phyloP scores from a whole-genome alignment of 192 early-diverging fungal genomes.

The Lunasporangiospora selenospora region DNA sequence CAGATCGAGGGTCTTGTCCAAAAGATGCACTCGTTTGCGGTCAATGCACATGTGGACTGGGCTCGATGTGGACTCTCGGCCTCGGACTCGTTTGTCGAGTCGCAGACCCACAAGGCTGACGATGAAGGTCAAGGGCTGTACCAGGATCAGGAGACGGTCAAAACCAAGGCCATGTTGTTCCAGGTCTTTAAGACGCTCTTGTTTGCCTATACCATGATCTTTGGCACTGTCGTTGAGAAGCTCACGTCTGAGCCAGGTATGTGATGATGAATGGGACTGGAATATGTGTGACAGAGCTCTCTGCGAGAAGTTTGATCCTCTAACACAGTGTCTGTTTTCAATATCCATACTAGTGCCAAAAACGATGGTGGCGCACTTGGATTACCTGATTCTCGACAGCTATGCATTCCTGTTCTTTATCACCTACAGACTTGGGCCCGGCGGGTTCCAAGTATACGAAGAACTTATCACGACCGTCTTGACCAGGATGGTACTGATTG shows the following conservation, averaged over 20 bases:
- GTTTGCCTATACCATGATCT: slow-evolving; percentile 59
- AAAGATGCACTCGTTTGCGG: slow-evolving; percentile 28
- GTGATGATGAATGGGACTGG: slow-evolving; percentile 1
- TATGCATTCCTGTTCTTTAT: slow-evolving; percentile 60
- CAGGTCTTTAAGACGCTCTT: slow-evolving; percentile 55
- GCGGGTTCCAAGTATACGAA: slow-evolving; percentile 58
- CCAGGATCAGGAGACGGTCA: slow-evolving; percentile 25
- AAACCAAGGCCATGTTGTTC: slow-evolving; percentile 42
- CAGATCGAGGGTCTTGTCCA: slow-evolving; percentile 10
- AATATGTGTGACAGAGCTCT: not conserved
- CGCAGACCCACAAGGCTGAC: not conserved
- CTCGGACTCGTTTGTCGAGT: slow-evolving; percentile 21
- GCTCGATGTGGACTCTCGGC: slow-evolving; percentile 21
- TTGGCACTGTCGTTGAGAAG: slow-evolving; percentile 47
- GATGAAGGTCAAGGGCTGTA: not conserved
- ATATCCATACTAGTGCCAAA: slow-evolving; percentile 24
- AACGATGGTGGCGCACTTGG: slow-evolving; percentile 7
- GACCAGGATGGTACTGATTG: slow-evolving; percentile 40
- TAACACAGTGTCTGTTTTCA: no score
- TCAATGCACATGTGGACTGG: slow-evolving; percentile 44
- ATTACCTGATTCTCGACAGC: slow-evolving; percentile 44
- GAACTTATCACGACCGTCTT: slow-evolving; percentile 53
- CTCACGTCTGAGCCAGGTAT: slow-evolving; percentile 22
- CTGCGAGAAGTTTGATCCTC: no score
- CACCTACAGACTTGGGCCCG: slow-evolving; percentile 49